Conservation (phyloP, 1,139 yeast species). For the Candida gigantensis region DNA sequence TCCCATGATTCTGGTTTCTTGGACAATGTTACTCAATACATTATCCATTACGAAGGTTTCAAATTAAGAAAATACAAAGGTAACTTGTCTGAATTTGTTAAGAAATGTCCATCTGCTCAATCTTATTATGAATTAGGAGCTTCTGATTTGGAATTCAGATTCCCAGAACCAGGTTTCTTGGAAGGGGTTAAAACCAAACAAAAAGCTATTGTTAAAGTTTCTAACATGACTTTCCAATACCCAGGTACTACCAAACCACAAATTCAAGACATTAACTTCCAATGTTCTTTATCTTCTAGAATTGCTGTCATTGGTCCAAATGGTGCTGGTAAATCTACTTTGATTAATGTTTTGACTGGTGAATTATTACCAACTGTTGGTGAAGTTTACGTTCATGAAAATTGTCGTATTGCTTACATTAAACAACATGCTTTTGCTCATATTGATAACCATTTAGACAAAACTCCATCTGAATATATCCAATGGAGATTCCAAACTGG, state of each 20-base stretch:
- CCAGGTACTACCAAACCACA: constrained; percentile 98
- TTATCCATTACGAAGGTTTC: constrained; percentile 99
- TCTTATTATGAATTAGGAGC: constrained; percentile 99
- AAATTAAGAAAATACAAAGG: constrained; percentile 99
- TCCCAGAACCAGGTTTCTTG: constrained; percentile 99
- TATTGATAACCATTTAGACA: constrained; percentile 97
- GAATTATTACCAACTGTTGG: constrained; percentile 97
- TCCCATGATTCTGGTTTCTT: constrained; percentile 99
- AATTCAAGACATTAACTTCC: constrained; percentile 87
- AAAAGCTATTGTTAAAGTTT: constrained; percentile 98
- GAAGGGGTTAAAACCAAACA: constrained; percentile 99
- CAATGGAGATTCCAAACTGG: constrained; percentile 99
- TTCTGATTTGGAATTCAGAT: constrained; percentile 89
- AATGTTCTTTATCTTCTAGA: constrained; percentile 98
- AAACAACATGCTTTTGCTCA: constrained; percentile 99
- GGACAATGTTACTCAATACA: constrained; percentile 96
- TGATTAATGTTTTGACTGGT: constrained; percentile 98
- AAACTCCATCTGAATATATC: constrained; percentile 99
- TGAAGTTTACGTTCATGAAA: constrained; percentile 99
- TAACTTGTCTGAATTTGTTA: constrained; percentile 97
- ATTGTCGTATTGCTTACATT: constrained; percentile 99
- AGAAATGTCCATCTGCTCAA: constrained; percentile 98
- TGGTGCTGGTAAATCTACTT: constrained; percentile 99
- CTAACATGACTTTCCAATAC: constrained; percentile 97
- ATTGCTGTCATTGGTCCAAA: constrained; percentile 99